Evolutionary conservation across 2,329 filamentous ascomycete genomes (phyloP), one percentile per base, ranked within the genome.

Genomic region (Tothia fuscella): DNA sequence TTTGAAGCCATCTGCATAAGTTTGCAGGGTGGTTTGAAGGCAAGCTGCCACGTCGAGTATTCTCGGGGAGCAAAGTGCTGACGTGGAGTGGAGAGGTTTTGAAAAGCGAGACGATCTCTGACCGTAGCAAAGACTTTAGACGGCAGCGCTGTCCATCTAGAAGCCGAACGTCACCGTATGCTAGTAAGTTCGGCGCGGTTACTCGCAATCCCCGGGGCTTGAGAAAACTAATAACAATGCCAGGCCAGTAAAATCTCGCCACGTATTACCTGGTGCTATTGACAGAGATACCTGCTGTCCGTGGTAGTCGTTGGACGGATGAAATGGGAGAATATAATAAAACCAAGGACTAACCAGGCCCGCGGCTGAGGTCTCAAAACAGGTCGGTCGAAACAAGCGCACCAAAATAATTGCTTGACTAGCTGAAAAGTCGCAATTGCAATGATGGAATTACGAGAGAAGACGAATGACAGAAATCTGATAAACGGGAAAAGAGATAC

Each of bases 201-300:
- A 29, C 13, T 40, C 29, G 12, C 29, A 29, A 16, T 40, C 26
- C 20, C 17, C 20, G 31, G 26, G 38, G 26, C 29, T 21, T 10
- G 31, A 31, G 9, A 14, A 34, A 56, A 60, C 60, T 57, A 56
- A 52, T 53, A 51, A 51, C 46, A 45, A 51, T 34, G 53, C 50
- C 50, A 61, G 55, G 51, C 59, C 58, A 62, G 55, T 62, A 58
- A 62, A 57, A 57, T 57, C 55, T 52, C 53, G 59, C 58, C 59
- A 62, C 59, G 59, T 62, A 20, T 30, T 22, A 26, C 26, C 22
- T 13, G 20, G 38, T 22, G 29, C 38, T 25, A 10, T 37, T 37
- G 35, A 37, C n/a, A 37, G 7, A n/a, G 28, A 37, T 37, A 16
- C 28, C 21, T 28, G 28, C 35, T 21, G 22, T 37, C 35, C 25